Base-by-base conservation (phyloP, 2,329 filamentous ascomycete genomes). In the Tolypocladium paradoxum region DNA sequence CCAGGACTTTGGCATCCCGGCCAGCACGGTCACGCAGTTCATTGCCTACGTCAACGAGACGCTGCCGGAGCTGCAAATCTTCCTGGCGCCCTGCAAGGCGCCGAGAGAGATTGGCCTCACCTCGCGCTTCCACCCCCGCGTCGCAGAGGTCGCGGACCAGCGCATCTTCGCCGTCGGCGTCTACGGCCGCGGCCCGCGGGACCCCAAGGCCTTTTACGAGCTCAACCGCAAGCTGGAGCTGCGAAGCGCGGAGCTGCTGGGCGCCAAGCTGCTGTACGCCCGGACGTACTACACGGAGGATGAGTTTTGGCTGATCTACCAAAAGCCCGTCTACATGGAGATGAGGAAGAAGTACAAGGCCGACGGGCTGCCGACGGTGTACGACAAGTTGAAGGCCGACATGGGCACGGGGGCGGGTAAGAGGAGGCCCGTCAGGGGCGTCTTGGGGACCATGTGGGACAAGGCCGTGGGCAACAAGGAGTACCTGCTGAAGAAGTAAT, bases 231-330 rank as follows among this genome's bases (percentile, higher is more conserved):
- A 70, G 27, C 64, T 81, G 1, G 77, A 81, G 61, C 65, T 68
- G 53, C 74, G 70, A 33, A 64, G 79, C 4, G 68, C 68, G 2
- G 71, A 76, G 37, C 68, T 79, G 36, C 70, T 74, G 8, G 78
- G 78, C 16, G 76, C 76, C 69, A 79, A 79, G 62, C 77, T 76
- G 71, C 61, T 81, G 7, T 81, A 81, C 59, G 76, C 77, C 6
- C 76, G 79, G 52, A 76, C 76, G 0, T 80, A 77, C 62, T 78
- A 78, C 60, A 72, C 68, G 20, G 72, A 77, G 59, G 66, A 70
- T 2, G 77, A 81, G 52, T 81, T 81, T 61, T 79, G 76, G 76
- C 61, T 66, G 22, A 73, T 76, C 55, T 80, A 78, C 56, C 71
- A 78, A 57, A 68, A 68, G 49, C 56, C 69, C 27, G 73, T 73